phyloP scores from a whole-genome alignment of 2,329 filamentous ascomycete genomes.

The Lachnellula occidentalis region DNA sequence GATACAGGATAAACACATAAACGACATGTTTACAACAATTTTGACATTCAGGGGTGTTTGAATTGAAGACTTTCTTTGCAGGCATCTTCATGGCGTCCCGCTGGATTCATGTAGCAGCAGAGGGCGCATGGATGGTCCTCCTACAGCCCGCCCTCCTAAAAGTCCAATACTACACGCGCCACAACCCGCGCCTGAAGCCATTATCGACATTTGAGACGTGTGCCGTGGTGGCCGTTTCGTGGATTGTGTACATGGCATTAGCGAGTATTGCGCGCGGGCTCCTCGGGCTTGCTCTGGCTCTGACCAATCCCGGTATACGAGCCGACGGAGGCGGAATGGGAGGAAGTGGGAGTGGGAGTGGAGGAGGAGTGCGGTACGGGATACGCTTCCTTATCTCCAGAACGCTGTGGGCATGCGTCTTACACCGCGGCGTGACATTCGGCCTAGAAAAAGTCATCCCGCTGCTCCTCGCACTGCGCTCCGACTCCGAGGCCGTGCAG shows the following conservation, averaged over 20 bases:
- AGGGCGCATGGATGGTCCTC: not conserved
- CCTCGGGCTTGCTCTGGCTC: no score
- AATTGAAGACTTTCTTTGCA: not conserved
- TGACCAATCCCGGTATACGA: no score
- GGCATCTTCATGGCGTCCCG: not conserved
- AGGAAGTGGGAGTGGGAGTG: no score
- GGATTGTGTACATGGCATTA: not conserved
- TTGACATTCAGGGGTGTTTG: no score
- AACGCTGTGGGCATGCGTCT: conserved; percentile 5
- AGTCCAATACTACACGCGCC: not conserved
- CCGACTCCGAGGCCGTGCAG: not conserved
- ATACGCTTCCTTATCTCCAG: conserved; percentile 2
- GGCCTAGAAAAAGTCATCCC: conserved; percentile 6
- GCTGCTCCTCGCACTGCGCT: not conserved
- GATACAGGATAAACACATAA: no score
- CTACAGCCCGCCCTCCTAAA: not conserved
- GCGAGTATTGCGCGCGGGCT: not conserved
- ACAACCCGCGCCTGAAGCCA: not conserved
- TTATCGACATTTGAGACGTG: not conserved
- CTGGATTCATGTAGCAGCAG: not conserved
- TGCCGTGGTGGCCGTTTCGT: not conserved
- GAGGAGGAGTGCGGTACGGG: no score
- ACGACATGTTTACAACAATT: no score
- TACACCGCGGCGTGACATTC: conserved; percentile 1
- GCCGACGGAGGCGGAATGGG: no score